Evolutionary conservation across 2,329 filamentous ascomycete species (phyloP), one percentile per base, ranked within the genome.

Genomic region (Aspergillus unguis): DNA sequence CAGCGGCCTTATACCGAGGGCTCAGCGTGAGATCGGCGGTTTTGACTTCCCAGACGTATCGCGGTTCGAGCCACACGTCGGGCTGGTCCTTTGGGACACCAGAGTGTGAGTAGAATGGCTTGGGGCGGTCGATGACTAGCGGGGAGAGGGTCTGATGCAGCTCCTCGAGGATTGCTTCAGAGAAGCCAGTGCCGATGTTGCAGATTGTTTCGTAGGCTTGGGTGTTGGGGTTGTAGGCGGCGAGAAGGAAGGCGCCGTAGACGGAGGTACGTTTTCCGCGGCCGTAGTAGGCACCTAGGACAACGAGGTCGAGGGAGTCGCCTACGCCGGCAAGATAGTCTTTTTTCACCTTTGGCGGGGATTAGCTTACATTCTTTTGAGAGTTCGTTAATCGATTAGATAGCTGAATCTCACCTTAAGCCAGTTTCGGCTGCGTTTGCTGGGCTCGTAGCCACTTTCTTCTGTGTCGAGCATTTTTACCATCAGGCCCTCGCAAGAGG

Each of bases 161-260:
- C 33, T 92, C 87, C 65, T 95, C 88, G n/a, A 99, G 86, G 2
- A 92, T 81, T n/a, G 86, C 88, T 73, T 99, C 94, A 1, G 87
- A 92, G 75, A 99, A 99, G 2, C 94, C 94, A 0, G 94, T 99
- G 60, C 94, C 94, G 63, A 99, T 97, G 71, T 99, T 99, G 82
- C 94, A 99, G 2, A 99, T 86, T 0, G 91, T 95, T 73, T 99
- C 94, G 75, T 95, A 99, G 1, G 79, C 85, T 56, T 99, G 90
- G 1, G 81, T 84, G 46, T 73, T 78, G 0, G 87, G 76, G 71
- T 96, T 97, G 77, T 95, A 95, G 72, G 92, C 96, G 5, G 92
- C 94, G 3, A 99, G 83, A 11, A 97, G 80, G 79, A 99, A 99
- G 5, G 94, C 92, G 53, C 94, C 94, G 68, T 96, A 99, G 53